Conservation (phyloP, 2,329 filamentous ascomycete species). For the Fonsecaea multimorphosa region DNA sequence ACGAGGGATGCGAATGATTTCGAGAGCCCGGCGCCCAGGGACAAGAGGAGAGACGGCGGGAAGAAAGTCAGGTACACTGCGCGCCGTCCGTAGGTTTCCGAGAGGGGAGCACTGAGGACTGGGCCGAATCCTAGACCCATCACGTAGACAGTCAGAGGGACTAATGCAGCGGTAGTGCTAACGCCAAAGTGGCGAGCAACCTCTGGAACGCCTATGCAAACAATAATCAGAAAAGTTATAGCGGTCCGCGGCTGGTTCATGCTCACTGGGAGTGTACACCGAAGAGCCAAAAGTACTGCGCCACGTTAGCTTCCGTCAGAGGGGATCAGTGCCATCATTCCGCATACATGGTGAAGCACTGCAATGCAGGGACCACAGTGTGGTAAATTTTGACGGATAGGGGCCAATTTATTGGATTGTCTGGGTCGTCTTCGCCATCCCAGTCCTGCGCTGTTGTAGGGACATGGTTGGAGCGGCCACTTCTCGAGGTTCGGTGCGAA, state of each 20-base stretch:
- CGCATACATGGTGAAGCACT: conserved; percentile 36
- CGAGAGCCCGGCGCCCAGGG: conserved; percentile 50
- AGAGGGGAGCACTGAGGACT: conserved; percentile 73
- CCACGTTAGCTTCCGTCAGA: conserved; percentile 19
- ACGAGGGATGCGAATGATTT: conserved; percentile 73
- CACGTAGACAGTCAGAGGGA: conserved; percentile 74
- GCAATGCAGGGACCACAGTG: conserved; percentile 32
- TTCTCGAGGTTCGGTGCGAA: conserved; percentile 22
- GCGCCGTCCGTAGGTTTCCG: conserved; percentile 72
- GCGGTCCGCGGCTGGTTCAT: background rate
- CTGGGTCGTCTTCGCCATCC: conserved; percentile 63
- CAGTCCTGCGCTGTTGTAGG: conserved; percentile 52
- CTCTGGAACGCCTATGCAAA: conserved; percentile 53
- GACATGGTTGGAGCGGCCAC: conserved; percentile 11
- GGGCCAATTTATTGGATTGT: conserved; percentile 67
- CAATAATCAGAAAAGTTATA: background rate
- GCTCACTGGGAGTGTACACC: conserved; percentile 42
- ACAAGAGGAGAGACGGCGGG: conserved; percentile 64
- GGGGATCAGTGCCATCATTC: background rate
- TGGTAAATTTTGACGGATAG: conserved; percentile 50
- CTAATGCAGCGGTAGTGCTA: conserved; percentile 47
- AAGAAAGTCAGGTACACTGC: conserved; percentile 73
- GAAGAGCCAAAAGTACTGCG: conserved; percentile 44
- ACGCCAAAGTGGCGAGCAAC: conserved; percentile 56
- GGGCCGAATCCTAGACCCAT: conserved; percentile 75